Evolutionary conservation across 148 eudicot genomes (phyloP), one percentile per base, ranked within the genome.

Genomic region (Fagopyrum homotropicum): DNA sequence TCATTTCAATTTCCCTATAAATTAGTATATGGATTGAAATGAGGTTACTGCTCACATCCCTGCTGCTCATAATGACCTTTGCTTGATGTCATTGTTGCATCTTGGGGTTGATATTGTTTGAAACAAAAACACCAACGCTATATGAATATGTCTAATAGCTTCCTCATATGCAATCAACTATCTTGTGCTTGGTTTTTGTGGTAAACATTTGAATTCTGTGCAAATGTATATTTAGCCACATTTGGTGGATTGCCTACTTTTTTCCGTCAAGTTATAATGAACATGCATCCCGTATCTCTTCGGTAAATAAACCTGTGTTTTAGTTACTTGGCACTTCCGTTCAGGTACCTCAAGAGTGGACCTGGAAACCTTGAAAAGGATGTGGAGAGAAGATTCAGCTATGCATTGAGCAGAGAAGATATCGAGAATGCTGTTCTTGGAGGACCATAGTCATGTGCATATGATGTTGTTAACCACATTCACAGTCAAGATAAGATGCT

Each of bases 361-460:
- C 87, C 97, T 9, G 97, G 93, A 51, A 87, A 87, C 74, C 86
- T 94, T 30, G 98, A 94, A 61, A 94, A 94, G 79, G 96, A 94
- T 81, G 83, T 94, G 66, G 98, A 94, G 75, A 90, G 98, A 75
- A 81, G 98, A 87, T 94, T 94, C 84, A 94, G 97, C 73, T 94
- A 94, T 80, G 98, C 97, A 11, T 80, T 94, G 72, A 88, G 98
- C 75, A 86, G 98, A 84, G 97, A 91, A 78, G 98, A 94, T 79
- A 92, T 94, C 30, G 98, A 94, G 80, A 94, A 94, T 81, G 98
- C 98, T 64, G 92, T 92, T 59, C 96, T 94, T 64, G 98, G 98
- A 83, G 98, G 98, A 17, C 98, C 98, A 14, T 94, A 79, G 87
- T 2, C 47, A 71, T n/a, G 29, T 64, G 46, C 70, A 35, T 64